phyloP scores from a whole-genome alignment of 2,329 filamentous ascomycete species.

The Penicillium sclerotiorum region DNA sequence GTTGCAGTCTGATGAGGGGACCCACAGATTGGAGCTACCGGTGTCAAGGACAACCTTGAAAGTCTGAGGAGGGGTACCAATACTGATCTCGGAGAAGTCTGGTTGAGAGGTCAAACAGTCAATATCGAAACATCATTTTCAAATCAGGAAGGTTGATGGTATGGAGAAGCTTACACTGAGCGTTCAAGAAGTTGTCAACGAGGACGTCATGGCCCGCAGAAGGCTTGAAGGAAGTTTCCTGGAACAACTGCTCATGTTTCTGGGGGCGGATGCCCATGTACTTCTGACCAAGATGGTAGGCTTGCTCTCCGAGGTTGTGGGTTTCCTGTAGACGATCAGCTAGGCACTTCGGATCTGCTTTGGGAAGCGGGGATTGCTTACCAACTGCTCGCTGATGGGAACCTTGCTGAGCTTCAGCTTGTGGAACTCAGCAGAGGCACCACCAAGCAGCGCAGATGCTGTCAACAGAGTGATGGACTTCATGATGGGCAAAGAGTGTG shows the following conservation, averaged over 20 bases:
- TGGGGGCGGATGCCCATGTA: constrained; percentile 83
- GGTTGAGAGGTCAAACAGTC: constrained; percentile 1
- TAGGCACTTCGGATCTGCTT: constrained; percentile 7
- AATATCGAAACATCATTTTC: constrained; percentile 4
- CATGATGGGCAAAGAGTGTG: constrained; percentile 59
- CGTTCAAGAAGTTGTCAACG: constrained; percentile 97
- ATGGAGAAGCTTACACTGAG: constrained; percentile 79
- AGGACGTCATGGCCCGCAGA: constrained; percentile 77
- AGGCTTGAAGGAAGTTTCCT: constrained; percentile 67
- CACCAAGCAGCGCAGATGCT: constrained; percentile 77
- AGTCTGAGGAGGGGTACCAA: constrained; percentile 86
- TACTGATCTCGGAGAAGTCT: constrained; percentile 97
- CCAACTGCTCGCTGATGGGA: constrained; percentile 86
- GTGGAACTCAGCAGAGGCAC: constrained; percentile 83
- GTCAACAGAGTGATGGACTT: constrained; percentile 81
- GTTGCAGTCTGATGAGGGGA: constrained; percentile 83
- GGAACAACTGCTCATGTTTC: constrained; percentile 75
- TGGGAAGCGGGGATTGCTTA: constrained; percentile 55
- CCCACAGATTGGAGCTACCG: constrained; percentile 98
- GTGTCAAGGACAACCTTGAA: constrained; percentile 99
- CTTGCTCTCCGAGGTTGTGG: constrained; percentile 78
- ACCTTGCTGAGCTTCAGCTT: constrained; percentile 99
- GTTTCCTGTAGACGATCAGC: constrained; percentile 59
- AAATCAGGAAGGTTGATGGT: neutral
- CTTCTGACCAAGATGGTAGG: constrained; percentile 86